A percentile compares a stretch with the other conserved stretches of the same genome.
Evolutionary conservation across 208 protist genomes (phyloP).

Genomic region (Trypanosomatidae sp.): DNA sequence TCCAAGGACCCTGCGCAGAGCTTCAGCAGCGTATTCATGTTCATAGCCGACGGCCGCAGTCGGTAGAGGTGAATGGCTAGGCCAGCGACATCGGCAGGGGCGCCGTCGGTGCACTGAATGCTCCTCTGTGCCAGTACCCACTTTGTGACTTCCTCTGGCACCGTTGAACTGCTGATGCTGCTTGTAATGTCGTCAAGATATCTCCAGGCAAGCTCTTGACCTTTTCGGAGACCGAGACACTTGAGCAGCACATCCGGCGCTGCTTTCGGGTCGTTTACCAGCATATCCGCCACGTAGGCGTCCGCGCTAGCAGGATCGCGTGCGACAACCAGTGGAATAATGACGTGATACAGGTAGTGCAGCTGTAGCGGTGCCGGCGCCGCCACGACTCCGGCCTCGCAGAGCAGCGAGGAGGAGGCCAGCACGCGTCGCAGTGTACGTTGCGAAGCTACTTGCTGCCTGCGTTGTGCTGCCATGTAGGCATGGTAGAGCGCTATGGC

Average conservation of each 20-base stretch:
- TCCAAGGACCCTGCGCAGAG: slow-evolving; percentile 23
- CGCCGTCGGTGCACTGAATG: background rate
- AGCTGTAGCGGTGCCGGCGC: slow-evolving; percentile 19
- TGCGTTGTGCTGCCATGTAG: slow-evolving; percentile 30
- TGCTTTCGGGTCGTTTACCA: slow-evolving; percentile 47
- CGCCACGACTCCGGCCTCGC: slow-evolving; percentile 25
- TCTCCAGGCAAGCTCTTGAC: slow-evolving; percentile 29
- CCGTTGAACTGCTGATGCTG: background rate
- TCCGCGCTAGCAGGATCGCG: slow-evolving; percentile 37
- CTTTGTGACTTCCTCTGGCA: background rate
- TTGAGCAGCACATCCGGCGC: slow-evolving; percentile 69
- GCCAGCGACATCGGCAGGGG: slow-evolving; percentile 7
- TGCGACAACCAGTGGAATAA: slow-evolving; percentile 63
- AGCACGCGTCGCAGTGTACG: slow-evolving; percentile 25
- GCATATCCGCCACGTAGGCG: slow-evolving; percentile 60
- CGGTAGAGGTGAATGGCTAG: slow-evolving; percentile 43
- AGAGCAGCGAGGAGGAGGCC: slow-evolving; percentile 22
- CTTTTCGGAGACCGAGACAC: slow-evolving; percentile 43
- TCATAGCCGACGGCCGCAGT: slow-evolving; percentile 58
- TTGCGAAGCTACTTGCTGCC: slow-evolving; percentile 2
- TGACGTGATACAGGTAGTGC: slow-evolving; percentile 75
- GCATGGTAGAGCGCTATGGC: slow-evolving; percentile 53
- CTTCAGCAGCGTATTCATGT: slow-evolving; percentile 69
- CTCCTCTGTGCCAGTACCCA: slow-evolving; percentile 5
- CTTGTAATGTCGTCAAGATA: slow-evolving; percentile 16